phyloP scores from a whole-genome alignment of 208 protist species.

The Leishmania tarentolae region DNA sequence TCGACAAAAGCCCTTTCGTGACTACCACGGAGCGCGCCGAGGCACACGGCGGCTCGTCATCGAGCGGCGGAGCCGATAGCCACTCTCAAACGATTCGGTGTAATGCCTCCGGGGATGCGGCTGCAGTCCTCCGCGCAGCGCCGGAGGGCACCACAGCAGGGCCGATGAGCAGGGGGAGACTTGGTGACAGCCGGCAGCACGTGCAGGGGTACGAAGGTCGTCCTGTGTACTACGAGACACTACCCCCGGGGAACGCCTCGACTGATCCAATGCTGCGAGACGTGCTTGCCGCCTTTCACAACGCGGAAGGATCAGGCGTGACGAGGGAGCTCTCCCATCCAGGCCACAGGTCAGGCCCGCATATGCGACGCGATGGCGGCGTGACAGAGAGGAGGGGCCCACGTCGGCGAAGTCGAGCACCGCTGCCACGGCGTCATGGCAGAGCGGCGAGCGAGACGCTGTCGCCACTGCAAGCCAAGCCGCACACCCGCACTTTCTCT shows the following conservation, averaged over 20 bases:
- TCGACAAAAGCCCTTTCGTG: not conserved
- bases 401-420: not conserved
- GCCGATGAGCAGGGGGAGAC: not conserved
- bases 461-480: not conserved
- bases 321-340: not conserved
- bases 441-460: not conserved
- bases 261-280: slow-evolving; percentile 31
- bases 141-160: not conserved
- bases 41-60: not conserved
- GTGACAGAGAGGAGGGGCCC: not conserved
- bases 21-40: not conserved
- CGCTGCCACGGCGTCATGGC: not conserved
- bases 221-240: slow-evolving; percentile 26
- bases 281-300: slow-evolving; percentile 17
- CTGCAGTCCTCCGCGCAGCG: not conserved
- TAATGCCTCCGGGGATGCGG: not conserved
- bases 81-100: not conserved
- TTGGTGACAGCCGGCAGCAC: not conserved
- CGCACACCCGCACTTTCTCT: slow-evolving; percentile 12
- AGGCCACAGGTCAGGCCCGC: not conserved
- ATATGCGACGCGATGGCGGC: not conserved
- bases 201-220: slow-evolving; percentile 13
- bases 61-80: not conserved
- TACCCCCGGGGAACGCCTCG: slow-evolving; percentile 12
- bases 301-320: not conserved